These are phyloP conservation scores for Leucocoprinus sp. DNA, from an alignment of 768 basidiomycete species.

Conservation along the genomic window DNA sequence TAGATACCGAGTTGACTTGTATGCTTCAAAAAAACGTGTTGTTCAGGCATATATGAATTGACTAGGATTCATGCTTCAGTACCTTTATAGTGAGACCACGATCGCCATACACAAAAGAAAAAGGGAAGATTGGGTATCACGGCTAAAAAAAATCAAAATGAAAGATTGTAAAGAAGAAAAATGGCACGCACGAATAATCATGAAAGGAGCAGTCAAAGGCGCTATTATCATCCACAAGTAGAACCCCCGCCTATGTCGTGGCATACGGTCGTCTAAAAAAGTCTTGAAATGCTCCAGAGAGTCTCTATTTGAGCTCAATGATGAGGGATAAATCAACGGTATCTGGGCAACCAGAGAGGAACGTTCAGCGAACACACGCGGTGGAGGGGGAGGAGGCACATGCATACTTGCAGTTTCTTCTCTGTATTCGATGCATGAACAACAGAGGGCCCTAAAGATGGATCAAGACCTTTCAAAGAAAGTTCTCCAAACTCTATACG, in stretches of 20 bases:
- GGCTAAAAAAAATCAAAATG: constrained; percentile 34
- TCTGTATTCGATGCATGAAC: constrained; percentile 19
- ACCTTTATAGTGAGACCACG: constrained; percentile 84
- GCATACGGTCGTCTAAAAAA: constrained; percentile 46
- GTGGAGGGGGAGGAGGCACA: neutral
- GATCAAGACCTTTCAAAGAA: constrained; percentile 64
- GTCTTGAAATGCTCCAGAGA: constrained; percentile 40
- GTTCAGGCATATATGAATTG: no score
- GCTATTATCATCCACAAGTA: constrained; percentile 56
- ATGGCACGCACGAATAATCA: constrained; percentile 59
- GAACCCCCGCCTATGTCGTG: constrained; percentile 60
- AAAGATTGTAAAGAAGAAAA: neutral
- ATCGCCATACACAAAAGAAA: constrained; percentile 80
- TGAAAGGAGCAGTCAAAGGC: constrained; percentile 70
- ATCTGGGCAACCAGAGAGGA: constrained; percentile 48
- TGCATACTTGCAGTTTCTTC: constrained; percentile 8
- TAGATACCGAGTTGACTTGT: constrained; percentile 63
- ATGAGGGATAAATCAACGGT: constrained; percentile 53
- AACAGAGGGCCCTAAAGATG: constrained; percentile 53
- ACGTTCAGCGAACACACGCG: neutral
- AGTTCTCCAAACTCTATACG: constrained; percentile 76
- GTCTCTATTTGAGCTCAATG: constrained; percentile 24
- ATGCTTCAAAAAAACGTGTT: no score
- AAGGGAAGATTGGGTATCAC: constrained; percentile 79
- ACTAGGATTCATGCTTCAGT: no score